Percentiles rank a stretch among this genome's conserved stretches.
phyloP scores from a whole-genome alignment of 371 early-diverging fungal genomes.

The Vittaforma corneae region DNA sequence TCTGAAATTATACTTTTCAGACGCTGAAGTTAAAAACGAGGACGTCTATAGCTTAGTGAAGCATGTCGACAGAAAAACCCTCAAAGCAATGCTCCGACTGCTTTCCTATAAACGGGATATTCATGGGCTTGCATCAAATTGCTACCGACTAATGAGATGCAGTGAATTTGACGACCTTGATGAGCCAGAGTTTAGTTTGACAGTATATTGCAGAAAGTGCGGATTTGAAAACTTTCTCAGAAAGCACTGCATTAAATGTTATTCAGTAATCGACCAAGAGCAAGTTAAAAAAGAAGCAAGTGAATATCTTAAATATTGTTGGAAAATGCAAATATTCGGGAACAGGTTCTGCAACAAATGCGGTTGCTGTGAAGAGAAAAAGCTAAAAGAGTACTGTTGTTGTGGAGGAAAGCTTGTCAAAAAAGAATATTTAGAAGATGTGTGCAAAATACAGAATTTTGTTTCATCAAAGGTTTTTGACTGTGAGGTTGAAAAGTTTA shows the following conservation, averaged over 20 bases:
- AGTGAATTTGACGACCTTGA: conserved; percentile 27
- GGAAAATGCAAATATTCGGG: conserved; percentile 8
- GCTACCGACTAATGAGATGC: conserved; percentile 37
- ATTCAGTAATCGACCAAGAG: conserved; percentile 5
- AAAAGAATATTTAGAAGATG: conserved; percentile 4
- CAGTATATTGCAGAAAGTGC: conserved; percentile 42
- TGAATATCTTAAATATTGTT: conserved; percentile 25
- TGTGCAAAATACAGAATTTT: conserved; percentile 8
- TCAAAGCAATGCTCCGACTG: conserved; percentile 16
- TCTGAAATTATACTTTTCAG: conserved; percentile 25
- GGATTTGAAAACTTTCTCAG: conserved; percentile 35
- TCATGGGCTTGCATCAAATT: conserved; percentile 29
- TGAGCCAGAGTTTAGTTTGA: neutral
- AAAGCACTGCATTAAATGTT: conserved; percentile 41
- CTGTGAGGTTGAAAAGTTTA: neutral
- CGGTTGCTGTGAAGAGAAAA: conserved; percentile 26
- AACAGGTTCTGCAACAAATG: conserved; percentile 40
- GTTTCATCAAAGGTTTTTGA: conserved; percentile 24
- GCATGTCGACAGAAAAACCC: neutral
- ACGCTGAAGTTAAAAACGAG: conserved; percentile 9
- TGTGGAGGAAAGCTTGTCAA: conserved; percentile 45
- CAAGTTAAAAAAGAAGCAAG: conserved; percentile 23
- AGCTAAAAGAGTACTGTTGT: conserved; percentile 28
- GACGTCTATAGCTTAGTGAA: conserved; percentile 25
- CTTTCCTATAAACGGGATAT: conserved; percentile 23